Conservation (phyloP, 768 basidiomycete species). For the Tulasnella sp. region DNA sequence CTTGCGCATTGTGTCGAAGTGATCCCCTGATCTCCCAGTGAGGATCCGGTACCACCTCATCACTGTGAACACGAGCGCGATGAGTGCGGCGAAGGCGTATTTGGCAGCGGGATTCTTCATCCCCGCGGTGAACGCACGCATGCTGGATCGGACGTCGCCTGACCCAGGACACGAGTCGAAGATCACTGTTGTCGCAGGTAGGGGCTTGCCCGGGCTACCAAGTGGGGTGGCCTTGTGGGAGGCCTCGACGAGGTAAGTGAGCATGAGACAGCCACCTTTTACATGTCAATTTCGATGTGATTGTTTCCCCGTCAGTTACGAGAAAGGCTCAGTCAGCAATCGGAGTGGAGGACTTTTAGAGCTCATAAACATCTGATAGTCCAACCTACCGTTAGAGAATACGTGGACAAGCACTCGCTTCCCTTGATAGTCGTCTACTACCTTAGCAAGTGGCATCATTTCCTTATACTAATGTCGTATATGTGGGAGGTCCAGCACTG, state of each 20-base stretch:
- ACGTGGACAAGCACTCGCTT: slow-evolving; percentile 16
- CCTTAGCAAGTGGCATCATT: too few species aligned
- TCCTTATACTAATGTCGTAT: too few species aligned
- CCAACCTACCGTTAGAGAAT: slow-evolving; percentile 16
- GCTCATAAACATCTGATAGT: not conserved
- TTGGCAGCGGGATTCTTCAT: slow-evolving; percentile 11
- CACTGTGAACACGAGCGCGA: not conserved
- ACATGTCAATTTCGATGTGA: not conserved
- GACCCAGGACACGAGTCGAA: slow-evolving; percentile 22
- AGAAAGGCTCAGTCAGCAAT: not conserved
- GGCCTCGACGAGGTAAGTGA: not conserved
- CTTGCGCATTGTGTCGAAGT: slow-evolving; percentile 7
- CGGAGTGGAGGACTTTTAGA: not conserved
- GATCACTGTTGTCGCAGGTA: slow-evolving; percentile 13
- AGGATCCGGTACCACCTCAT: not conserved
- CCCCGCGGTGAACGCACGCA: slow-evolving; percentile 18
- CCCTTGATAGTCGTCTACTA: not conserved
- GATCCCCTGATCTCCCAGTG: not conserved
- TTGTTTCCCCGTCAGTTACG: too few species aligned
- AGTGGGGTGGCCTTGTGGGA: slow-evolving; percentile 14
- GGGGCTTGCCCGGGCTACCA: not conserved
- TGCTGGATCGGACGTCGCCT: not conserved
- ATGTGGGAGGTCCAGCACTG: too few species aligned
- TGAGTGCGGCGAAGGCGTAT: not conserved
- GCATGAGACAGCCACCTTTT: not conserved